A percentile compares a stretch with the other conserved stretches of the same genome.
Conservation (phyloP, 441 rosid genomes). For the Gossypium davidsonii region DNA sequence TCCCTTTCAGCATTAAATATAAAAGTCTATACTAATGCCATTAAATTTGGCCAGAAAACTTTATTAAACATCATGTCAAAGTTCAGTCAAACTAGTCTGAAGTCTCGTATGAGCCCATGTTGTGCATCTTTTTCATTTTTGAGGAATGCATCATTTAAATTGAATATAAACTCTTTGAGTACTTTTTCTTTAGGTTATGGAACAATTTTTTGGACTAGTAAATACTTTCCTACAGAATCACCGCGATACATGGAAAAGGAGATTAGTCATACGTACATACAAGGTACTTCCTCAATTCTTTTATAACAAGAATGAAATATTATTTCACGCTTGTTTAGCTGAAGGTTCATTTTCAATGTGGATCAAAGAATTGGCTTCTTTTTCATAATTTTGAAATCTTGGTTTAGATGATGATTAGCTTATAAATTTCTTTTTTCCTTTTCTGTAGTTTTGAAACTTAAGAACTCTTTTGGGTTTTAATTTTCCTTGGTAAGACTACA, state of each 20-base stretch:
- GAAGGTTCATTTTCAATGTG: neutral
- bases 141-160: neutral
- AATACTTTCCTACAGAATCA: constrained; percentile 82
- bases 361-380: neutral
- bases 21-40: neutral
- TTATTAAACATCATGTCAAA: neutral
- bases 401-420: neutral
- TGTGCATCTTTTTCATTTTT: neutral
- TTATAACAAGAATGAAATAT: neutral
- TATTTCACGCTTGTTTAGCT: neutral
- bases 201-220: constrained; percentile 91
- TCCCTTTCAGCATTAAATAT: neutral
- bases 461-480: neutral
- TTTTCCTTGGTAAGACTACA: neutral
- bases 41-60: neutral
- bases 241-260: constrained; percentile 87
- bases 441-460: neutral
- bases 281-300: constrained; percentile 50
- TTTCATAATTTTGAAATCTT: constrained; percentile 4
- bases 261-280: constrained; percentile 84
- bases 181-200: constrained; percentile 77
- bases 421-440: constrained; percentile 3
- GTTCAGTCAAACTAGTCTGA: neutral
- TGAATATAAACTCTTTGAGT: constrained; percentile 12
- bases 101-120: neutral